These are phyloP conservation scores for Candida khao-thaluensis DNA, from an alignment of 805 yeast species.

Conservation along the genomic window DNA sequence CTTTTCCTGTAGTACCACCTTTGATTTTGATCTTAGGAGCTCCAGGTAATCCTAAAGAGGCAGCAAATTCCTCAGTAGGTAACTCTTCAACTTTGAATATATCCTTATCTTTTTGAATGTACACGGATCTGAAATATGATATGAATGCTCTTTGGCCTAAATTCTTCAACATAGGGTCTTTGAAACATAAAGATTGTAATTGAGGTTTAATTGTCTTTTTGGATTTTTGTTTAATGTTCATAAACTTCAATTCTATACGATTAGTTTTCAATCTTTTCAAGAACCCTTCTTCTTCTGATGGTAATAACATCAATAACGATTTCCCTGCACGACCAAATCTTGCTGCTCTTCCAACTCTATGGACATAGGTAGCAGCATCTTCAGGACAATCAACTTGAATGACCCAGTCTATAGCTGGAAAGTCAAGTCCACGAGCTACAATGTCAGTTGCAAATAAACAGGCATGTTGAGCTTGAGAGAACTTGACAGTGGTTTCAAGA, in stretches of 20 bases:
- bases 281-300: constrained; percentile 79
- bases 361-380: constrained; percentile 84
- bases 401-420: constrained; percentile 95
- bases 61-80: constrained; percentile 82
- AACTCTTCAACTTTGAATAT: constrained; percentile 75
- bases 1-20: constrained; percentile 56
- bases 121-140: constrained; percentile 82
- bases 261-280: constrained; percentile 57
- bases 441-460: constrained; percentile 89
- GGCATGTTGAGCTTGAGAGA: constrained; percentile 73
- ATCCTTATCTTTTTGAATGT: constrained; percentile 82
- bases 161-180: constrained; percentile 88
- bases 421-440: constrained; percentile 89
- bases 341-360: constrained; percentile 88
- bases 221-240: constrained; percentile 73
- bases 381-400: constrained; percentile 90
- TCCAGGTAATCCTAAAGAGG: constrained; percentile 89
- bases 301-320: constrained; percentile 78
- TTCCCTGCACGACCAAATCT: constrained; percentile 83
- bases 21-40: constrained; percentile 87
- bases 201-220: constrained; percentile 76
- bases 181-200: constrained; percentile 85
- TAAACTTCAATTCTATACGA: constrained; percentile 66
- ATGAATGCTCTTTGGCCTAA: constrained; percentile 95
- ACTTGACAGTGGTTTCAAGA: constrained; percentile 75